Evolutionary conservation across 495 filamentous ascomycete genomes (phyloP), one percentile per base, ranked within the genome.

Genomic region (Aspergillus cavernicola): DNA sequence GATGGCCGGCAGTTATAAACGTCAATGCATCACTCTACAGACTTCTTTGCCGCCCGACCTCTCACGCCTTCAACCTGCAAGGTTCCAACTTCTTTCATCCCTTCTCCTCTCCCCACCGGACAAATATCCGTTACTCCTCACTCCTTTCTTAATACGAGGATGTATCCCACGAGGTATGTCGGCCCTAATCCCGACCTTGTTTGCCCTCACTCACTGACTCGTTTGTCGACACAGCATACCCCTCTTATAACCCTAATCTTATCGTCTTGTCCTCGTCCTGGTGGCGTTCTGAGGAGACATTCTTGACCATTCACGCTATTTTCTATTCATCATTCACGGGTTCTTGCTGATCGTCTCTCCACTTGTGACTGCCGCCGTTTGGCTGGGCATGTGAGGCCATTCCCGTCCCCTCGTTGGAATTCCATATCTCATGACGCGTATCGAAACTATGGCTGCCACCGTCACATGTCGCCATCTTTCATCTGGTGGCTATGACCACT

Each of bases 361-460:
- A 15, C 51, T 49, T 23, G 53, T 52, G 55, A 53, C 55, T 53
- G 55, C 49, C 52, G 49, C 47, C 46, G 44, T 61, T 47, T 52
- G 58, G 36, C 52, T 40, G 36, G 50, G 42, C 55, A 55, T 58
- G 55, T 57, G 54, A 54, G 54, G 41, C 38, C 35, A 18, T 42
- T 52, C 26, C 49, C 33, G 46, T 55, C 28, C 44, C 38, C 35
- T 26, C 13, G 19, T 29, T 37, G 33, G 23, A n/a, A 52, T 35
- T 41, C 24, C 12, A n/a, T 9, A 46, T 43, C 50, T 44, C 44
- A 50, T 56, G 53, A 50, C 45, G 41, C 43, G 39, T 36, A 33
- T 35, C 42, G 12, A 22, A 33, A 57, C 35, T 15, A 60, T 60
- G 53, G 35, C 43, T 67, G 66, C 26, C 63, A 53, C 56, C 55